Conservation (phyloP, 2,329 filamentous ascomycete species). For the Phaeosphaeriaceae sp. region DNA sequence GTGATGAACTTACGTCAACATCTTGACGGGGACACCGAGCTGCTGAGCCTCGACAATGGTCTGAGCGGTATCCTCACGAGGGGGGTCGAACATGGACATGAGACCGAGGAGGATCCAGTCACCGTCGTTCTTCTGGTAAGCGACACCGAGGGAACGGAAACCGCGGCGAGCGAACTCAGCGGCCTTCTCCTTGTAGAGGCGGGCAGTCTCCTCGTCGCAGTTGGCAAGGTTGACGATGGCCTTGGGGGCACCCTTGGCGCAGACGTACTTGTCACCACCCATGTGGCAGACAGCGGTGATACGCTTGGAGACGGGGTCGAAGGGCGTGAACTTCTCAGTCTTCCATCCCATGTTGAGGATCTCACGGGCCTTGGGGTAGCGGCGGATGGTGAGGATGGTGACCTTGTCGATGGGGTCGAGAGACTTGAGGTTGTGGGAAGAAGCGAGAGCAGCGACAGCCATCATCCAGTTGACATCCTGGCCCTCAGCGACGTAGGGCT, state of each 20-base stretch:
- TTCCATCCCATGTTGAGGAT: constrained; percentile 77
- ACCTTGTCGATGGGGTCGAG: constrained; percentile 83
- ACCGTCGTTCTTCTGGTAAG: constrained; percentile 78
- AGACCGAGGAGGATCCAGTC: constrained; percentile 77
- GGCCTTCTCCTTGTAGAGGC: constrained; percentile 74
- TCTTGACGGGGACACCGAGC: constrained; percentile 80
- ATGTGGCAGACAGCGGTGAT: constrained; percentile 74
- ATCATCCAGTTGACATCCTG: constrained; percentile 86
- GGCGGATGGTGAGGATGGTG: constrained; percentile 76
- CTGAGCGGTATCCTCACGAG: constrained; percentile 79
- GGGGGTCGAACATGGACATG: constrained; percentile 82
- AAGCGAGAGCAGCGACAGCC: constrained; percentile 78
- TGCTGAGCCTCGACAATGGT: constrained; percentile 79
- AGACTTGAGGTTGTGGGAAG: constrained; percentile 80
- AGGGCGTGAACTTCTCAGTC: constrained; percentile 78
- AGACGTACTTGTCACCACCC: constrained; percentile 73
- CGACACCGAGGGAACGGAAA: constrained; percentile 81
- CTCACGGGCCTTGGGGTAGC: constrained; percentile 78
- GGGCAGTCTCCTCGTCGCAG: constrained; percentile 69
- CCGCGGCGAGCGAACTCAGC: constrained; percentile 78
- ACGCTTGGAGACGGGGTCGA: constrained; percentile 81
- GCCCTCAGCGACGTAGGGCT: constrained; percentile 78
- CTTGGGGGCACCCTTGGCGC: constrained; percentile 80
- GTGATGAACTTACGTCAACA: constrained; percentile 63
- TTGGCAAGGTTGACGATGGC: constrained; percentile 74